Base-by-base conservation (phyloP, 306 rosid species). In the barrel medic (Medicago truncatula) region DNA sequence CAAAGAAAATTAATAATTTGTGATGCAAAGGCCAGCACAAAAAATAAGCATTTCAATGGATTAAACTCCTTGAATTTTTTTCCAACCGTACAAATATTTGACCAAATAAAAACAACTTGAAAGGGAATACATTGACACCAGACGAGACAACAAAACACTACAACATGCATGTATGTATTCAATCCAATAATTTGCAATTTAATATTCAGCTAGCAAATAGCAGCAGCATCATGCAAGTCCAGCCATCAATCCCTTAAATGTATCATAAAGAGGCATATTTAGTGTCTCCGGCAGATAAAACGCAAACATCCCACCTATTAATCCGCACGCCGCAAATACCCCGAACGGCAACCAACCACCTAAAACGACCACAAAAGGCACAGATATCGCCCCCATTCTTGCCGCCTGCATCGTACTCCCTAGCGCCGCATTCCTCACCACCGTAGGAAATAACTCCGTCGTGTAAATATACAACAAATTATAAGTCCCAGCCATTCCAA, bases 401-500 rank as follows among this genome's bases (percentile, higher is more conserved):
- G 86, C 87, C 0, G 97, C 97, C 63, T 91, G 98, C 0, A 93
- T 83, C 0, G 92, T 85, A 31, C 91, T 76, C 4, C 98, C 98
- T 0, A 93, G 84, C 0, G 97, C 93, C 0, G 91, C 91, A 31
- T 89, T 93, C 76, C 98, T 85, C 34, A 93, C 98, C 70, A 93
- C 98, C 0, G 98, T 93, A 0, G 98, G 97, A 50, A 93, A 93
- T 76, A 93, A 65, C 89, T 93, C 97, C 1, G 92, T 64, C 2
- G 96, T 84, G 46, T 89, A 93, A 43, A 93, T 88, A 46, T 86
- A 93, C 70, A 93, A 31, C 78, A 93, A 53, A 23, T 93, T 93
- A 36, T 88, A 91, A 52, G 96, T 93, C 67, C 97, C 98, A 0
- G 97, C 97, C 96, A 93, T 66, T 40, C 98, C 98, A 56, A 93